Evolutionary conservation across 2,329 filamentous ascomycete genomes (phyloP).

Genomic region (Fusarium sterilihyphosum): DNA sequence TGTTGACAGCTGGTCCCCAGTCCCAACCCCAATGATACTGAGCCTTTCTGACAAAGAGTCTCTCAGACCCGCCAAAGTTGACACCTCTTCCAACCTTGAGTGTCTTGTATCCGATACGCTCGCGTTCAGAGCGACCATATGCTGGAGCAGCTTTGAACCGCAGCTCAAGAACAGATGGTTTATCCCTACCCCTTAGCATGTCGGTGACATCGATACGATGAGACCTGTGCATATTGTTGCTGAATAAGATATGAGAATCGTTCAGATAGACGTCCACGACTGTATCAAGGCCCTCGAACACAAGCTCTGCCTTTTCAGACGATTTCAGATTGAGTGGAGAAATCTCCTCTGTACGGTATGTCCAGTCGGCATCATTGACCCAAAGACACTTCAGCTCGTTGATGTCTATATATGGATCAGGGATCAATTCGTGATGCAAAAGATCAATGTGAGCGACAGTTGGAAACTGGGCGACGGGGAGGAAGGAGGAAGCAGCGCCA

Average conservation of each 20-base stretch:
- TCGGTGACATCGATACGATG: background rate
- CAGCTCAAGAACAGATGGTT: background rate
- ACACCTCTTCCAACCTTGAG: background rate
- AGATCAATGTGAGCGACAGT: conserved; percentile 3
- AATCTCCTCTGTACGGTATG: background rate
- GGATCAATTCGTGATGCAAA: background rate
- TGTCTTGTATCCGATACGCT: background rate
- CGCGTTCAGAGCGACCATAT: background rate
- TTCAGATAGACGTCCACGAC: background rate
- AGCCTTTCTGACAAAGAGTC: background rate
- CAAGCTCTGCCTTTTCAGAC: background rate
- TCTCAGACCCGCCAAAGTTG: conserved; percentile 1
- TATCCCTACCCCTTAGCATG: fast-evolving
- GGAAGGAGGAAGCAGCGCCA: background rate
- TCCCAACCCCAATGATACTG: conserved; percentile 22
- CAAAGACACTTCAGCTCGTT: conserved; percentile 5
- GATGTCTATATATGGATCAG: background rate
- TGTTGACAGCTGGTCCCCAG: conserved; percentile 4
- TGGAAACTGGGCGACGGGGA: background rate
- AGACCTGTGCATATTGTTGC: background rate
- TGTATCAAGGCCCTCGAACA: conserved; percentile 3
- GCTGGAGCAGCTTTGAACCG: background rate
- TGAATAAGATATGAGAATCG: background rate
- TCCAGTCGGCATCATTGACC: conserved; percentile 9
- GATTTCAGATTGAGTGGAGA: fast-evolving